Percentiles rank a stretch among this genome's conserved stretches.
phyloP scores from a whole-genome alignment of 768 basidiomycete species.

The Rubroboletus satanas region DNA sequence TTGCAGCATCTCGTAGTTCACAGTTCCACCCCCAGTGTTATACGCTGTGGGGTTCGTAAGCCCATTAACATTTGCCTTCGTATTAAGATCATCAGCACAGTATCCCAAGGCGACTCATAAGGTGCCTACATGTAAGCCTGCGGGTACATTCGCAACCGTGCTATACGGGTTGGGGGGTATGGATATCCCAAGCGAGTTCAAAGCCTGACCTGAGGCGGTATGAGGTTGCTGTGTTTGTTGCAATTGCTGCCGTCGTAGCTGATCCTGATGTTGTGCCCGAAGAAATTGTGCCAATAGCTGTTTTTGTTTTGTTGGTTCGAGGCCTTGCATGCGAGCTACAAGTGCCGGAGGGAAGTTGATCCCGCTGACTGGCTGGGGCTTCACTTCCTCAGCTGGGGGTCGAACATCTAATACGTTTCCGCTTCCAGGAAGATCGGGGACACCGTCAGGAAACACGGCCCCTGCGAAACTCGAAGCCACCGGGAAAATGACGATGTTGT shows the following conservation, averaged over 20 bases:
- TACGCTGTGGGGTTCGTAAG: constrained; percentile 21
- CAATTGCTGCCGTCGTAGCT: constrained; percentile 26
- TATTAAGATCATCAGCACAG: background rate
- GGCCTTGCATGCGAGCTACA: constrained; percentile 17
- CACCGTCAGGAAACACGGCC: constrained; percentile 50
- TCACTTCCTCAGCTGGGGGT: constrained; percentile 5
- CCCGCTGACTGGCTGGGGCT: background rate
- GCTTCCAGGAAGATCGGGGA: constrained; percentile 39
- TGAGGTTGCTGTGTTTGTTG: constrained; percentile 21
- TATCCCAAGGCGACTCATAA: background rate
- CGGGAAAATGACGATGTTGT: constrained; percentile 48
- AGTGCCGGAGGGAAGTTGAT: constrained; percentile 10
- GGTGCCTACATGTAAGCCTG: constrained; percentile 18
- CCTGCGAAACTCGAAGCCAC: constrained; percentile 36
- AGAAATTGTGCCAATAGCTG: constrained; percentile 16
- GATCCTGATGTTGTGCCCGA: constrained; percentile 16
- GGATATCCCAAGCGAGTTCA: constrained; percentile 15
- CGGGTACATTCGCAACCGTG: constrained; percentile 9
- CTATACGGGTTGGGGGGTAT: constrained; percentile 6
- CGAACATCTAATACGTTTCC: constrained; percentile 15
- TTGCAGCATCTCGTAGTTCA: constrained; percentile 43
- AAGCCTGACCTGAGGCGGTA: constrained; percentile 8
- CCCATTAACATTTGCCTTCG: constrained; percentile 12
- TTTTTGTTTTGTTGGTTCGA: constrained; percentile 24
- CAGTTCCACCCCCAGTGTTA: constrained; percentile 19